A percentile compares a stretch with the other conserved stretches of the same genome.
Evolutionary conservation across 768 basidiomycete species (phyloP).

Genomic region (Polyporus arcularius): DNA sequence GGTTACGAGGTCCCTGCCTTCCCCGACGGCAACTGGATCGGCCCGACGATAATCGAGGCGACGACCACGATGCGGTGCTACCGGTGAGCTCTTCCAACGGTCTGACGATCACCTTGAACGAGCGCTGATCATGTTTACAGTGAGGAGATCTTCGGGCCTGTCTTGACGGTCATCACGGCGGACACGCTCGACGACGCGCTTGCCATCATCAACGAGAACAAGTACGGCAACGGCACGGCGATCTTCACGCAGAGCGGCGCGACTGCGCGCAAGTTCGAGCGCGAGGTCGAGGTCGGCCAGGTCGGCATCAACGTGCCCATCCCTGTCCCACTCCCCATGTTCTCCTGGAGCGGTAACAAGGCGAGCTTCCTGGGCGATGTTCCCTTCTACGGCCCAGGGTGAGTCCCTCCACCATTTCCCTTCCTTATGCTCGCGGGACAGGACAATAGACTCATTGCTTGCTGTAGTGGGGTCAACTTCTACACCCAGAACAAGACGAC

Average conservation of each 20-base stretch:
- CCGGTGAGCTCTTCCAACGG: conserved; percentile 49
- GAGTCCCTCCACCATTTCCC: conserved; percentile 20
- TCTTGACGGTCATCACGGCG: conserved; percentile 72
- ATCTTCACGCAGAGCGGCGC: conserved; percentile 97
- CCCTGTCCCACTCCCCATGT: conserved; percentile 93
- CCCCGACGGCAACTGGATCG: conserved; percentile 90
- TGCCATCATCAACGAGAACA: conserved; percentile 85
- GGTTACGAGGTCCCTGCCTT: conserved; percentile 67
- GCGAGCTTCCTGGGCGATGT: conserved; percentile 83
- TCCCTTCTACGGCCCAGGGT: conserved; percentile 90
- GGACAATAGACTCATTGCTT: not conserved
- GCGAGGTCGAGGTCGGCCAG: conserved; percentile 84
- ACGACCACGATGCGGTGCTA: conserved; percentile 86
- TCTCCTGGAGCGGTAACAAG: conserved; percentile 97
- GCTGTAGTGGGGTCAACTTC: conserved; percentile 81
- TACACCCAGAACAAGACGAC: conserved; percentile 98
- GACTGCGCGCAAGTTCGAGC: conserved; percentile 92
- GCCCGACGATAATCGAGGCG: conserved; percentile 87
- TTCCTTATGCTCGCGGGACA: not conserved
- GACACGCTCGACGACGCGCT: conserved; percentile 90
- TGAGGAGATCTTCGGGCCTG: conserved; percentile 96
- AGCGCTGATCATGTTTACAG: conserved; percentile 37
- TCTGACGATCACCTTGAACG: too few species aligned
- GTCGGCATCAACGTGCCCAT: conserved; percentile 94
- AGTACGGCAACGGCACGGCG: conserved; percentile 91